Percentiles rank a stretch among this genome's conserved stretches.
phyloP scores from a whole-genome alignment of 768 basidiomycete species.

The Krasilnikovozyma curviuscula region DNA sequence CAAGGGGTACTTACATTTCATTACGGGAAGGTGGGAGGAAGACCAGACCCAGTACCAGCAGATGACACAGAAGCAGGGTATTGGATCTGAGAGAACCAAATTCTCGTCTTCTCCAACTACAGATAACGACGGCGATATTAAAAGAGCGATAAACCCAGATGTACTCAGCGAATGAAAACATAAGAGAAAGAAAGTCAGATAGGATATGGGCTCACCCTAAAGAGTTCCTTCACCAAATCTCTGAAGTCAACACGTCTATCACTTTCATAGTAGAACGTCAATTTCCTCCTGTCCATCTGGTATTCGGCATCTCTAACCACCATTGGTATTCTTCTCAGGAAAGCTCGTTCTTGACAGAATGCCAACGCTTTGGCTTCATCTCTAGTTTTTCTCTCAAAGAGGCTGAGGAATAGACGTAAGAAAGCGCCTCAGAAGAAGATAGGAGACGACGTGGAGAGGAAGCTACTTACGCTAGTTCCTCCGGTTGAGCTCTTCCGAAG shows the following conservation, averaged over 20 bases:
- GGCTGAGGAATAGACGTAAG: slow-evolving; percentile 28
- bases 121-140: too few species aligned
- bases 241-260: slow-evolving; percentile 83
- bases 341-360: slow-evolving; percentile 75
- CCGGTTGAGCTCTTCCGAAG: slow-evolving; percentile 62
- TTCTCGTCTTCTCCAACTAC: too few species aligned
- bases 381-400: slow-evolving; percentile 59
- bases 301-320: slow-evolving; percentile 97
- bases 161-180: too few species aligned
- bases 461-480: slow-evolving; percentile 54
- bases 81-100: too few species aligned
- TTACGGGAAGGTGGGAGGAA: too few species aligned
- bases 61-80: too few species aligned
- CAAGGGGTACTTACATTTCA: too few species aligned
- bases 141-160: too few species aligned
- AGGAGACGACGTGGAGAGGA: background rate
- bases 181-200: too few species aligned
- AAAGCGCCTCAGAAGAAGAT: background rate
- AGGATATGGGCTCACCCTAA: too few species aligned
- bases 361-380: slow-evolving; percentile 81
- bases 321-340: slow-evolving; percentile 90
- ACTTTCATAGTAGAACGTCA: slow-evolving; percentile 94
- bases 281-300: slow-evolving; percentile 94
- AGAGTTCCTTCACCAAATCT: slow-evolving; percentile 83
- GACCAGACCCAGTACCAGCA: too few species aligned